Base-by-base conservation (phyloP, 352 stramenopile species). In the Stephanocyclus meneghinianus region DNA sequence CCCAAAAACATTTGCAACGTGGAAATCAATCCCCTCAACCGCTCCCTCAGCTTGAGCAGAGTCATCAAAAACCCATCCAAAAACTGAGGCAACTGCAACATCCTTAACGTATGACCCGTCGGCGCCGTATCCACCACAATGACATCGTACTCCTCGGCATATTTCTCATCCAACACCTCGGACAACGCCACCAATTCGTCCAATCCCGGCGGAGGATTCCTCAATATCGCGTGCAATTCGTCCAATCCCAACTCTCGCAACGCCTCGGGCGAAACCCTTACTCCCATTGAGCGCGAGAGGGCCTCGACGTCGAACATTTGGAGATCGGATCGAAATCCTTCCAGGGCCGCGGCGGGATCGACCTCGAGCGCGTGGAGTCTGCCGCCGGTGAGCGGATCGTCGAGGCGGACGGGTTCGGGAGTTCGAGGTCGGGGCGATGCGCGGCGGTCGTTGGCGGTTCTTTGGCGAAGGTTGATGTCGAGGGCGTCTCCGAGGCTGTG, bases 121-220 rank as follows among this genome's bases (percentile, higher is more conserved):
- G 92, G 93, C n/a, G 93, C 93, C 11, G 93, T 96, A 81, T 96
- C 93, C 8, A 96, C 86, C 68, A 96, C 82, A 40, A 95, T 85
- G 0, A 92, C 87, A 76, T 95, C 91, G 80, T 90, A 95, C n/a
- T 89, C 74, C 7, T 87, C 62, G 1, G 59, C 71, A 53, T 72
- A 63, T 15, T 78, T 75, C n/a, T 81, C 65, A 71, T 94, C 87
- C 71, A 95, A 85, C 18, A 96, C 87, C 76, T 95, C 91, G 8
- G 87, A 77, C 2, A 96, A 65, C 9, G 92, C 92, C 13, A 96
- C 91, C 1, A 95, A 77, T 78, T 96, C 93, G 77, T 96, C 93
- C 15, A 96, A 84, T 50, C 93, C 93, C 9, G 92, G 92, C n/a
- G 93, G 93, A 55, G 92, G 89, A 82, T 94, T 95, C 9, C 87